Base-by-base conservation (phyloP, 257 asterid species). In the Solanum chaucha region DNA sequence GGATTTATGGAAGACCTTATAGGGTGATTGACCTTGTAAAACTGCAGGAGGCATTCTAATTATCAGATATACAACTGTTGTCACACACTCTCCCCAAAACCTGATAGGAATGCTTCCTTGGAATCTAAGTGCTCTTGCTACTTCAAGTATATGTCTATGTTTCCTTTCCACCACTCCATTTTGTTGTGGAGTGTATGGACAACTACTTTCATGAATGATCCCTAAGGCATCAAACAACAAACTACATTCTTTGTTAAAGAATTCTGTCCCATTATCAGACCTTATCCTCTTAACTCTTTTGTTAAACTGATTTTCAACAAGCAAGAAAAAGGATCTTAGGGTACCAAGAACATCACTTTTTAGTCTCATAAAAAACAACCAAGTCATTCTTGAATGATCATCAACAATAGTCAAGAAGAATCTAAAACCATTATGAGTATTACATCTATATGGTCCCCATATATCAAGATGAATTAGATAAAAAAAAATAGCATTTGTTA, bases 401-500 rank as follows among this genome's bases (percentile, higher is more conserved):
- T 55, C n/a, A 17, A 55, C 10, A 17, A 55, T 2, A 0, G 64
- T 55, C 3, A 6, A 6, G 22, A 55, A 55, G 1, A 17, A 55
- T 17, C 10, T 55, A 17, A 55, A 55, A 17, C 10, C 10, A 55
- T 19, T 55, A 17, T 19, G n/a, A 5, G 24, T 55, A 55, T 2
- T 5, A 55, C 3, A 6, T 19, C 1, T 55, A 2, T 55, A 55
- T 17, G 24, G 24, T 19, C 14, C 64, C 64, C n/a, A 55, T 3
- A 55, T 1, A 17, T 55, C 64, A 55, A 55, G 2, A 7, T 55
- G n/a, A 19, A 55, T 19, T 5, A 55, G 4, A 55, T 55, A n/a
- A n/a, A n/a, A 3, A 30, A 0, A 55, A 5, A 6, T 19, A 6
- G 0, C 64, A 17, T 19, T 55, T 17, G 10, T 55, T 19, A 6